Evolutionary conservation across 768 basidiomycete genomes (phyloP), one percentile per base, ranked within the genome.

Genomic region (Atractiella rhizophila): DNA sequence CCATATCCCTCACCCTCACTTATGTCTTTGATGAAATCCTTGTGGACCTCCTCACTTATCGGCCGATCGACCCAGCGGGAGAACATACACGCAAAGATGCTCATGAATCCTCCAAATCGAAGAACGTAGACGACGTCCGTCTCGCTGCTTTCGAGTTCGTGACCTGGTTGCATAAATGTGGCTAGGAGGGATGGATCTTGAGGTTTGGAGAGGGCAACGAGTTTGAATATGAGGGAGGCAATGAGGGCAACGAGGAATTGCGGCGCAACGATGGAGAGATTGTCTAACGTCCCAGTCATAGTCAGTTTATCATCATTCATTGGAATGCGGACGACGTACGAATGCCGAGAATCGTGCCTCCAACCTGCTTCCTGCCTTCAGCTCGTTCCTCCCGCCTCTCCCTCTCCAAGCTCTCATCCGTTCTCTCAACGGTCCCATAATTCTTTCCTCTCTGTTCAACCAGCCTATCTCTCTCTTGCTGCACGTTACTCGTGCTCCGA

Each of bases 231-330:
- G 40, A 60, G 20, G 2, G 59, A 60, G 12, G 62, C 57, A n/a
- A 63, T 54, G 9, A 64, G 46, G 11, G 62, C 61, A 44, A 60
- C 61, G 33, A 61, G 46, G 40, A 63, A 60, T 43, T 64, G 63
- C n/a, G 63, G 63, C 35, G 59, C 59, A 15, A 64, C 63, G 39
- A 64, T 60, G 10, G 62, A 55, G 12, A 64, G 50, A 46, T 64
- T 64, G 42, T 64, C 59, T 1, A 59, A 57, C 0, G 57, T 57
- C 54, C 58, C 54, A 27, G 58, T 57, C 1, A 59, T 58, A 1
- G 54, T 55, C 21, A 54, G 57, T n/a, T 50, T 59, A 8, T 45
- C 47, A 35, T 57, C 56, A 6, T 57, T 49, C 46, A 59, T n/a
- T 9, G 39, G 32, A 16, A 12, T n/a, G 2, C 18, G 15, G 28